Conservation (phyloP, 495 filamentous ascomycete species). For the Tuber indicum region DNA sequence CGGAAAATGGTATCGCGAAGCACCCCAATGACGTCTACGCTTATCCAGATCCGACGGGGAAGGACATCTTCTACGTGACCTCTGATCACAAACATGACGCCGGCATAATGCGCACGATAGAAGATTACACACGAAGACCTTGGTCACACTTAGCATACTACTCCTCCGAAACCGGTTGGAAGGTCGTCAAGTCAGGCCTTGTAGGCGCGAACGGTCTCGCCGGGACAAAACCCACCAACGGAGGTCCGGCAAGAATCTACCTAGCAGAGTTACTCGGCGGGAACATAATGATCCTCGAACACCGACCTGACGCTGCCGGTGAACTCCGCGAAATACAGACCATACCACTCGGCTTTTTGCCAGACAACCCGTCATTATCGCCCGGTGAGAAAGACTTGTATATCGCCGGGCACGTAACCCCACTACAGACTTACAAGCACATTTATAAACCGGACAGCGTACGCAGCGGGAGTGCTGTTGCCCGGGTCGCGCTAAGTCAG, state of each 20-base stretch:
- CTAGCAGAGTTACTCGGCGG: conserved; percentile 22
- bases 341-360: conserved; percentile 17
- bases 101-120: conserved; percentile 6
- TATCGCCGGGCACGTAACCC: conserved; percentile 21
- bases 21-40: conserved; percentile 34
- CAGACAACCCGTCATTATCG: conserved; percentile 28
- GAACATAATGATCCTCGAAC: conserved; percentile 24
- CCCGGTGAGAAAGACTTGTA: conserved; percentile 22
- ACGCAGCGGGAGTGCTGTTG: conserved; percentile 51
- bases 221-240: conserved; percentile 14
- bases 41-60: conserved; percentile 25
- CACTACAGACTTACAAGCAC: conserved; percentile 4
- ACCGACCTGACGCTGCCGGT: conserved; percentile 5
- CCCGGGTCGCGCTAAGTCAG: conserved; percentile 42
- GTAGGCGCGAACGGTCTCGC: conserved; percentile 32
- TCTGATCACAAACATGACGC: conserved; percentile 22
- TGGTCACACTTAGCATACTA: conserved; percentile 31
- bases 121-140: conserved; percentile 21
- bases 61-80: conserved; percentile 33
- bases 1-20: background rate
- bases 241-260: conserved; percentile 21
- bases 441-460: conserved; percentile 22
- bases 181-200: conserved; percentile 11
- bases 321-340: conserved; percentile 25
- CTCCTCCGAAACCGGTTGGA: conserved; percentile 20